Evolutionary conservation across 2,329 filamentous ascomycete species (phyloP).

Genomic region (Furcasterigmium furcatum): DNA sequence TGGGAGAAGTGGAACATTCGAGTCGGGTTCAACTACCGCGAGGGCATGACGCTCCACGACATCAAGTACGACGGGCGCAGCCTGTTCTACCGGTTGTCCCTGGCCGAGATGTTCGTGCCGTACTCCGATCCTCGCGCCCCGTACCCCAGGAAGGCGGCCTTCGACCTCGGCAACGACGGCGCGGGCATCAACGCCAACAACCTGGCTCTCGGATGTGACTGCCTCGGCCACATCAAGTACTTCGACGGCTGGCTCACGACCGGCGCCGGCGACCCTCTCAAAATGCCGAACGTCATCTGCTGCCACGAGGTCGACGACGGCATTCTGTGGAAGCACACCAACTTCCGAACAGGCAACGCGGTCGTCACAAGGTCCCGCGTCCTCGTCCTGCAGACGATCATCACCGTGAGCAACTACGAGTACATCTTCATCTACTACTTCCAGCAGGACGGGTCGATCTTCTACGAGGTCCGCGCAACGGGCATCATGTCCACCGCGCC

Average conservation of each 20-base stretch:
- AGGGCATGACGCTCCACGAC: conserved; percentile 68
- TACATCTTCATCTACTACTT: conserved; percentile 45
- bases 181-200: conserved; percentile 65
- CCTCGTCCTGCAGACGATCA: conserved; percentile 61
- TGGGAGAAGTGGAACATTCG: conserved; percentile 69
- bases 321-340: conserved; percentile 63
- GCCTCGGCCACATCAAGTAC: conserved; percentile 58
- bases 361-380: conserved; percentile 56
- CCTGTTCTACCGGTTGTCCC: conserved; percentile 64
- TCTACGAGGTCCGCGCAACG: conserved; percentile 29
- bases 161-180: conserved; percentile 67
- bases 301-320: conserved; percentile 45
- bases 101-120: conserved; percentile 69
- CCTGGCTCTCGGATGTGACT: too few species aligned
- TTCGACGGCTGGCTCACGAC: conserved; percentile 29
- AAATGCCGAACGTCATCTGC: conserved; percentile 29
- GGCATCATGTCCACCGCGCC: conserved; percentile 44
- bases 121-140: conserved; percentile 63
- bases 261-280: conserved; percentile 22
- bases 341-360: conserved; percentile 56
- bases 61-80: conserved; percentile 62
- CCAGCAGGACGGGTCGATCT: conserved; percentile 44
- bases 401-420: conserved; percentile 66
- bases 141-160: conserved; percentile 65
- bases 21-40: conserved; percentile 66